Evolutionary conservation across 805 yeast genomes (phyloP).

Genomic region (Saccharomycopsis schoenii): DNA sequence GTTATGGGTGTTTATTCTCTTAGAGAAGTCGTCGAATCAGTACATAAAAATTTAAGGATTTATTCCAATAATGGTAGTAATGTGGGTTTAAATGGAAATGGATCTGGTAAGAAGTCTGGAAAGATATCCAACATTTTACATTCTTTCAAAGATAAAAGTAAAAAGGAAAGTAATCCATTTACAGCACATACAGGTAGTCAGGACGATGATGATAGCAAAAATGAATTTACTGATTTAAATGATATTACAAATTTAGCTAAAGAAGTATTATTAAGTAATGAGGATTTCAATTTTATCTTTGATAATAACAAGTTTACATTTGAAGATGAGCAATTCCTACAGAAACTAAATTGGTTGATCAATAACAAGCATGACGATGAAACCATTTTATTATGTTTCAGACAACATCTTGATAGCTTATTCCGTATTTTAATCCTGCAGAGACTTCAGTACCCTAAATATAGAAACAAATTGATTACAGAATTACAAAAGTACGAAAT

Average conservation of each 20-base stretch:
- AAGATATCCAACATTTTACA: neutral
- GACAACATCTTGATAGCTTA: constrained; percentile 37
- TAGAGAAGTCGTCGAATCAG: neutral
- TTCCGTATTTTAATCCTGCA: constrained; percentile 15
- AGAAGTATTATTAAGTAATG: neutral
- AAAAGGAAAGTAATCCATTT: neutral
- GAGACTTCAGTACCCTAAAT: neutral
- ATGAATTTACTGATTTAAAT: neutral
- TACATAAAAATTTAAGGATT: neutral
- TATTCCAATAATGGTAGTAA: neutral
- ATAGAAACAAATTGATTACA: neutral
- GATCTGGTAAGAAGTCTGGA: neutral
- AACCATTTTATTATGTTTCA: constrained; percentile 34
- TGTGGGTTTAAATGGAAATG: neutral
- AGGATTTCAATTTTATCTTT: neutral
- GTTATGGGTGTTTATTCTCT: constrained; percentile 1
- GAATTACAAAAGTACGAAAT: neutral
- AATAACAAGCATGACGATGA: constrained; percentile 38
- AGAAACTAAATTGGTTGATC: constrained; percentile 33
- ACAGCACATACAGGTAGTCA: neutral
- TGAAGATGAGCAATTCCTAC: constrained; percentile 36
- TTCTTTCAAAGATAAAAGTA: neutral
- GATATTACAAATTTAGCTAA: neutral
- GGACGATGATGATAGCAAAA: neutral
- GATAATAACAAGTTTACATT: constrained; percentile 27